These are phyloP conservation scores for Polyporus tsugae DNA, from an alignment of 1,284 basidiomycete genomes.

Conservation along the genomic window DNA sequence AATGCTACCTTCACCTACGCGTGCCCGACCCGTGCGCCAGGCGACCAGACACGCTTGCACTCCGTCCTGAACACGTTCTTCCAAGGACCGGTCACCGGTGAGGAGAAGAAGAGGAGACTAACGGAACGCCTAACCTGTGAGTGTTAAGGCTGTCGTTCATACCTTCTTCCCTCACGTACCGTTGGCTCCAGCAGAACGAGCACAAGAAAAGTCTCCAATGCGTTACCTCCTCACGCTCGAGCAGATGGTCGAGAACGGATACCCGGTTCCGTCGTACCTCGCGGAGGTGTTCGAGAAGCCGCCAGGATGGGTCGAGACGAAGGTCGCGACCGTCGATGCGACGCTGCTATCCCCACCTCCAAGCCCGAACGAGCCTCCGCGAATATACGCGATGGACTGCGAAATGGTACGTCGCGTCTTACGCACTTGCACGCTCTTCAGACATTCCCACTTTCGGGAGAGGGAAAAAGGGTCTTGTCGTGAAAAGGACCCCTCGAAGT, in stretches of 20 bases:
- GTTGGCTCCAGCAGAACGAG: constrained; percentile 58
- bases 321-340: constrained; percentile 48
- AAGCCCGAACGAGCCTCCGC: constrained; percentile 45
- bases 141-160: constrained; percentile 32
- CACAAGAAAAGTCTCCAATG: constrained; percentile 66
- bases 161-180: neutral
- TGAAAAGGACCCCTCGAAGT: too few species aligned
- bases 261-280: constrained; percentile 84
- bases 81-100: constrained; percentile 77
- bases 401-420: constrained; percentile 78
- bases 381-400: constrained; percentile 84
- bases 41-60: constrained; percentile 84
- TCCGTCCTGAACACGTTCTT: constrained; percentile 87
- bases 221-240: constrained; percentile 80
- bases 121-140: constrained; percentile 63
- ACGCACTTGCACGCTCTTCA: neutral
- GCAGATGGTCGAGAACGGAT: constrained; percentile 92
- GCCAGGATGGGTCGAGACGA: constrained; percentile 79
- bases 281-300: constrained; percentile 71
- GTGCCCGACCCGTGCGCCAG: constrained; percentile 89
- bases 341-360: constrained; percentile 35
- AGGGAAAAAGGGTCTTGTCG: too few species aligned
- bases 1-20: constrained; percentile 88
- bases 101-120: constrained; percentile 78
- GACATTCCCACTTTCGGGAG: too few species aligned